Percentiles rank a stretch among this genome's conserved stretches.
These are phyloP conservation scores for Clonostachys byssicola DNA, from an alignment of 2,329 filamentous ascomycete genomes.

Conservation along the genomic window DNA sequence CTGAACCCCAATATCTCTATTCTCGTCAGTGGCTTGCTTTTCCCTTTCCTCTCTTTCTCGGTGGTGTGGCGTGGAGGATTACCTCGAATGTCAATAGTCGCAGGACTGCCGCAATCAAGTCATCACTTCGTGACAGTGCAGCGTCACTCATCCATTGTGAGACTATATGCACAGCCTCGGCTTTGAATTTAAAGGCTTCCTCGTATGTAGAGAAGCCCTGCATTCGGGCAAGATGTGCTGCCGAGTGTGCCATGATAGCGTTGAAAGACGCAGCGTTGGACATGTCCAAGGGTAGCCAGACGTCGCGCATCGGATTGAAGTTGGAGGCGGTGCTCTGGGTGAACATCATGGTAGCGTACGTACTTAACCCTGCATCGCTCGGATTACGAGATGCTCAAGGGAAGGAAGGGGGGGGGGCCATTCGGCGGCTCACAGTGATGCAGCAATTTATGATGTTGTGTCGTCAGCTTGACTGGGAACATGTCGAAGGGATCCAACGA, in stretches of 20 bases:
- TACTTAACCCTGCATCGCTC: conserved; percentile 15
- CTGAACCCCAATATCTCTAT: conserved; percentile 2
- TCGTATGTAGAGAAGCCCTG: conserved; percentile 16
- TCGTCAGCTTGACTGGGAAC: conserved; percentile 22
- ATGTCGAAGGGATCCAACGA: conserved; percentile 26
- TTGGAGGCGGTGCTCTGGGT: conserved; percentile 12
- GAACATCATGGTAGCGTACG: conserved; percentile 24
- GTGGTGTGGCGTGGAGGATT: not conserved
- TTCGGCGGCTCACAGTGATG: conserved; percentile 22
- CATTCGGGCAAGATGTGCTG: conserved; percentile 27
- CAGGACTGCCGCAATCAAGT: conserved; percentile 8
- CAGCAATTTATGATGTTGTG: conserved; percentile 25
- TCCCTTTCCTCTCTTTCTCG: not conserved
- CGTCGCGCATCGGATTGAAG: conserved; percentile 31
- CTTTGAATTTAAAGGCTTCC: conserved; percentile 22
- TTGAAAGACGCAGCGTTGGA: conserved; percentile 34
- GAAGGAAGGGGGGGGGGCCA: no score
- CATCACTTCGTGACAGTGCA: conserved; percentile 19
- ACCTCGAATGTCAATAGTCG: conserved; percentile 3
- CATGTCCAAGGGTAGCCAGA: conserved; percentile 31
- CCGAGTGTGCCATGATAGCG: conserved; percentile 32
- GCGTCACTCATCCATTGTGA: conserved; percentile 22
- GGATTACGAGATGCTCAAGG: not conserved
- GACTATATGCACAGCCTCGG: conserved; percentile 26
- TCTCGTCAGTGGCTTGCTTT: not conserved